Evolutionary conservation across 257 asterid species (phyloP).

Genomic region (Coffea canephora): DNA sequence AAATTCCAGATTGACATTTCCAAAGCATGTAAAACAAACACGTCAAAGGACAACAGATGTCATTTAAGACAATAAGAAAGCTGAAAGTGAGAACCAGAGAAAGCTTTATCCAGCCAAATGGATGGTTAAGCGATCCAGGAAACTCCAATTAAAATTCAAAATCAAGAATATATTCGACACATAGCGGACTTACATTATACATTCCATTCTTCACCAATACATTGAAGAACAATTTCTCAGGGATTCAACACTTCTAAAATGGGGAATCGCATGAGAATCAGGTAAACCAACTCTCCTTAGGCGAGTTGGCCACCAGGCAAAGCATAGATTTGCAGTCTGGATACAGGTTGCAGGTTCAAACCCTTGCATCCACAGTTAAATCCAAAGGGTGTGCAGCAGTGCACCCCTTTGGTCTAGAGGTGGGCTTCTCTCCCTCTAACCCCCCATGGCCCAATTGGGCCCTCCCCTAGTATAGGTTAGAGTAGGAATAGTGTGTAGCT

Average conservation of each 20-base stretch:
- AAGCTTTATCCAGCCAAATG: neutral
- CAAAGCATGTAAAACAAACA: neutral
- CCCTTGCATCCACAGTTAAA: too few species aligned
- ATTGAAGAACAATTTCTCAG: neutral
- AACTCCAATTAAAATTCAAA: too few species aligned
- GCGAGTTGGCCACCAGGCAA: too few species aligned
- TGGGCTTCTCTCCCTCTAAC: too few species aligned
- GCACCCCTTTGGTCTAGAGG: too few species aligned
- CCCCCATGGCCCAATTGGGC: too few species aligned
- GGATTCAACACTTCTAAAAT: neutral
- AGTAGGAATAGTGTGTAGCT: too few species aligned
- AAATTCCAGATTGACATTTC: neutral
- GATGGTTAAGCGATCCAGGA: neutral
- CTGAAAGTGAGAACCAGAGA: neutral
- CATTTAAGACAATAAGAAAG: neutral
- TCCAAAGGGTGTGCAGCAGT: too few species aligned
- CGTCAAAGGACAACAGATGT: neutral
- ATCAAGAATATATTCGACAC: neutral
- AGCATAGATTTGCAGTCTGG: too few species aligned
- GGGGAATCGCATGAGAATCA: neutral
- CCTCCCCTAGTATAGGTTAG: too few species aligned
- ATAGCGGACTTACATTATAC: neutral
- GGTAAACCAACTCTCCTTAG: too few species aligned
- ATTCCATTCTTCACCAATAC: neutral
- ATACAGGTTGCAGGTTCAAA: too few species aligned